Evolutionary conservation across 169 alveolate species (phyloP).

Genomic region (Plasmodium ovale): DNA sequence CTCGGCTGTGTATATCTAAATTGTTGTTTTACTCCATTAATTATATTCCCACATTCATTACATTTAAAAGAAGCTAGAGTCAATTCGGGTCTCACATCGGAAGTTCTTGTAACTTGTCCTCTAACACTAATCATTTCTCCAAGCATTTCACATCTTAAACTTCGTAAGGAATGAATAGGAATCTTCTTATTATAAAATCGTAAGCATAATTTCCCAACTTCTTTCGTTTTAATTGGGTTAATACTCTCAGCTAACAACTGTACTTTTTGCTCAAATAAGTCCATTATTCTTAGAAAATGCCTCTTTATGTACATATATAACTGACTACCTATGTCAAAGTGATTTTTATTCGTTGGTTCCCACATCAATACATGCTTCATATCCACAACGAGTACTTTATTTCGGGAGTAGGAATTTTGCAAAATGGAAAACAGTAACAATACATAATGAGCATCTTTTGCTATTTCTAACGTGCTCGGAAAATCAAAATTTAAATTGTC

Average conservation of each 20-base stretch:
- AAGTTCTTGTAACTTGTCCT: slow-evolving; percentile 97
- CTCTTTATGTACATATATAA: slow-evolving; percentile 83
- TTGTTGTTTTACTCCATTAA: slow-evolving; percentile 93
- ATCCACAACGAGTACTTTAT: slow-evolving; percentile 83
- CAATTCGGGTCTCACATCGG: slow-evolving; percentile 98
- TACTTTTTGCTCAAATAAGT: slow-evolving; percentile 83
- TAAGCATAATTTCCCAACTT: slow-evolving; percentile 79
- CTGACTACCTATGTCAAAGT: slow-evolving; percentile 81
- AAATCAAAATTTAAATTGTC: slow-evolving; percentile 72
- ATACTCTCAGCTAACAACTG: slow-evolving; percentile 80
- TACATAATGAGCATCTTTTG: slow-evolving; percentile 74
- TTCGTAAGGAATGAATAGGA: slow-evolving; percentile 78
- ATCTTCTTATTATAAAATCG: slow-evolving; percentile 82
- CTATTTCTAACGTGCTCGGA: slow-evolving; percentile 78
- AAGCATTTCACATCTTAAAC: slow-evolving; percentile 89
- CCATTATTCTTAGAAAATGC: slow-evolving; percentile 84
- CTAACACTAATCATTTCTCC: slow-evolving; percentile 94
- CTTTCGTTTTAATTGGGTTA: slow-evolving; percentile 77
- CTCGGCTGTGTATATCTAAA: slow-evolving; percentile 93
- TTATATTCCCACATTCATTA: slow-evolving; percentile 92
- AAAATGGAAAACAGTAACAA: slow-evolving; percentile 54
- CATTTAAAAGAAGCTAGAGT: slow-evolving; percentile 94
- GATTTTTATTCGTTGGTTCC: slow-evolving; percentile 79
- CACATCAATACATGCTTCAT: slow-evolving; percentile 83
- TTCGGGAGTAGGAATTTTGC: slow-evolving; percentile 76